Evolutionary conservation across 345 rosid genomes (phyloP).

Genomic region (Euphorbia tirucalli): DNA sequence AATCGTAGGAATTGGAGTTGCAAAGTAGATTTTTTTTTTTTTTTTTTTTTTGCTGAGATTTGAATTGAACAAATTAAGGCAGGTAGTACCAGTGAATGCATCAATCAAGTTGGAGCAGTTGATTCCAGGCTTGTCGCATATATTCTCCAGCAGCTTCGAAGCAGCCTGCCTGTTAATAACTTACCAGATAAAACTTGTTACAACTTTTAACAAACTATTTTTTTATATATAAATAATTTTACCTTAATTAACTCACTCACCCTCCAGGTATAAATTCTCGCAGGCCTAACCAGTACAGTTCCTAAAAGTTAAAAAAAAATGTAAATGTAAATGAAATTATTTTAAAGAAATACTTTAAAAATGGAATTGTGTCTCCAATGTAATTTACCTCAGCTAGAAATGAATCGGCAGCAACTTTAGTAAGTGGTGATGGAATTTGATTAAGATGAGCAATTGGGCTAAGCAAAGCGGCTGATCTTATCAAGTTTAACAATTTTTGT

Average conservation of each 20-base stretch:
- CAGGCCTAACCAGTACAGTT: slow-evolving; percentile 40
- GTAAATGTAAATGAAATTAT: background rate
- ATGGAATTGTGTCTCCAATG: background rate
- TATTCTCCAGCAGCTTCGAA: slow-evolving; percentile 23
- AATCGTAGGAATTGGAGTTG: too few species aligned
- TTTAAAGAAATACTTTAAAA: background rate
- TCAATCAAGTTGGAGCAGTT: slow-evolving; percentile 28
- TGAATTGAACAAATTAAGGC: too few species aligned
- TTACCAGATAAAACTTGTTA: too few species aligned
- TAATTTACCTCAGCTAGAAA: slow-evolving; percentile 37
- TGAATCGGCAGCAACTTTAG: slow-evolving; percentile 27
- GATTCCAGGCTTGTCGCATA: slow-evolving; percentile 22
- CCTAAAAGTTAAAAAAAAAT: slow-evolving; percentile 21
- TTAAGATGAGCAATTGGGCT: slow-evolving; percentile 42
- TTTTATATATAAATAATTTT: too few species aligned
- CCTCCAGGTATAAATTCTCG: slow-evolving; percentile 37
- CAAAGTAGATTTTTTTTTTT: too few species aligned
- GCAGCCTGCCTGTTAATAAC: slow-evolving; percentile 34
- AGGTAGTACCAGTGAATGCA: slow-evolving; percentile 33
- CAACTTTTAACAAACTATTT: too few species aligned
- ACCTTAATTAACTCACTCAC: slow-evolving; percentile 22
- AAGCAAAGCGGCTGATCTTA: slow-evolving; percentile 42
- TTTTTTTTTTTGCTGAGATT: too few species aligned
- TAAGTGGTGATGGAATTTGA: slow-evolving; percentile 23
- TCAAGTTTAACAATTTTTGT: slow-evolving; percentile 22